These are phyloP conservation scores for Prillingera fragicola DNA, from an alignment of 1,284 basidiomycete species.

Conservation along the genomic window DNA sequence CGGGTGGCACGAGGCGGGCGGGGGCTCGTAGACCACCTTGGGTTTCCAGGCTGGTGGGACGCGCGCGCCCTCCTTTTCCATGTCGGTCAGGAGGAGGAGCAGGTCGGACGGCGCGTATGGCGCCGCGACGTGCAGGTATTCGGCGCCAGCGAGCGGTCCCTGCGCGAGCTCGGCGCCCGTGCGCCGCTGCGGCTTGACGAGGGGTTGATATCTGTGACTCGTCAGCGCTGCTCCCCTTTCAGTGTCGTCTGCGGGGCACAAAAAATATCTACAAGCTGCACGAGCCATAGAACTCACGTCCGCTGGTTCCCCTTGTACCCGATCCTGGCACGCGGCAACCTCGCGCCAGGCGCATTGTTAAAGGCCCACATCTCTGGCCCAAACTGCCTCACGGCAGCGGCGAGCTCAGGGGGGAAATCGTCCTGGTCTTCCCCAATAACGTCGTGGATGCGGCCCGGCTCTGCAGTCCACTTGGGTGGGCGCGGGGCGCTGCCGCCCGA, in stretches of 20 bases:
- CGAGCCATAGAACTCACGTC: slow-evolving; percentile 22
- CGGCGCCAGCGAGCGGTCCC: slow-evolving; percentile 24
- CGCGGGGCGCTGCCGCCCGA: not conserved
- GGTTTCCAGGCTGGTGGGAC: slow-evolving; percentile 27
- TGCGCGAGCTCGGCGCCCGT: slow-evolving; percentile 19
- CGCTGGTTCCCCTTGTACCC: slow-evolving; percentile 32
- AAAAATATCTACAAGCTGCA: not conserved
- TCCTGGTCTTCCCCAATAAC: slow-evolving; percentile 6
- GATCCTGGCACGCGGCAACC: slow-evolving; percentile 28
- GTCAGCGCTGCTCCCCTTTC: not conserved
- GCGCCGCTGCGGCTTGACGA: slow-evolving; percentile 24
- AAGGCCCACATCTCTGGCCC: slow-evolving; percentile 39
- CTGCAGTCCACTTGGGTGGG: not conserved
- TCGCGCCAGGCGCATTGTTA: slow-evolving; percentile 18
- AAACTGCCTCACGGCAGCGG: slow-evolving; percentile 18
- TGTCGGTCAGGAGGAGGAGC: slow-evolving; percentile 16
- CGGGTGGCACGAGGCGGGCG: slow-evolving; percentile 31
- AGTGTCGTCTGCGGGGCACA: not conserved
- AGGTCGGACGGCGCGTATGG: slow-evolving; percentile 32
- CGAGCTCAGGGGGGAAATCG: slow-evolving; percentile 20
- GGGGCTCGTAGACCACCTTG: slow-evolving; percentile 38
- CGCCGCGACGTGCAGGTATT: slow-evolving; percentile 37
- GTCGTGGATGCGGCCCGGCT: not conserved
- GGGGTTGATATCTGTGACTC: slow-evolving; percentile 25
- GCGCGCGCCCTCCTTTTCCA: slow-evolving; percentile 1